phyloP scores from a whole-genome alignment of 139 green algal species.

The Dunaliella primolecta region DNA sequence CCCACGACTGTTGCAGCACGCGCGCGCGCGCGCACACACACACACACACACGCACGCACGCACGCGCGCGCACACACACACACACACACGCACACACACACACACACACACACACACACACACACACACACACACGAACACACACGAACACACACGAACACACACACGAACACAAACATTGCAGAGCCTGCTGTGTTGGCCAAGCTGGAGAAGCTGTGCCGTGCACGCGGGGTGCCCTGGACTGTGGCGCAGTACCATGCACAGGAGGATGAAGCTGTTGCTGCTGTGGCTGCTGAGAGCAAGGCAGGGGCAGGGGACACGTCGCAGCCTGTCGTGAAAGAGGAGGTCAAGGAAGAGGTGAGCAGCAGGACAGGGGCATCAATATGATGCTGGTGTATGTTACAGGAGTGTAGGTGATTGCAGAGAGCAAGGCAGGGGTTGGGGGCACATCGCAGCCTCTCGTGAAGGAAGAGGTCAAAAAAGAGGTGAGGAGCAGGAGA shows the following conservation, averaged over 20 bases:
- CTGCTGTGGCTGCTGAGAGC: neutral
- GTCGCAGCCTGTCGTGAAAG: neutral
- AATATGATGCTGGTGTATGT: too few species aligned
- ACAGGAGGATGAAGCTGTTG: neutral
- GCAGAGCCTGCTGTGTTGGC: conserved; percentile 1
- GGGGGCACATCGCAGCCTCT: too few species aligned
- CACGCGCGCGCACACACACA: neutral
- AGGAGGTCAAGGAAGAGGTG: neutral
- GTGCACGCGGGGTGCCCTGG: conserved; percentile 40
- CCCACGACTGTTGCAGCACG: too few species aligned
- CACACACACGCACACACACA: conserved; percentile 6
- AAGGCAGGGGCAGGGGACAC: conserved; percentile 1
- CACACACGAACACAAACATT: neutral
- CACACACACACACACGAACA: neutral
- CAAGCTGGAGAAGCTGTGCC: conserved; percentile 48
- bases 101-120: conserved; percentile 8
- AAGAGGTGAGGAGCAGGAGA: too few species aligned
- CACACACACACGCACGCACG: neutral
- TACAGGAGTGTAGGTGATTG: too few species aligned
- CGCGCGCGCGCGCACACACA: neutral
- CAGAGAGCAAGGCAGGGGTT: neutral
- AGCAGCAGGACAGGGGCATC: neutral
- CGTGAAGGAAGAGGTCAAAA: neutral
- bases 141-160: neutral
- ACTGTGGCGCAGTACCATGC: conserved; percentile 15